Percentiles rank a stretch among this genome's conserved stretches.
Evolutionary conservation across 257 asterid species (phyloP).

Genomic region (Verbascum thapsus): DNA sequence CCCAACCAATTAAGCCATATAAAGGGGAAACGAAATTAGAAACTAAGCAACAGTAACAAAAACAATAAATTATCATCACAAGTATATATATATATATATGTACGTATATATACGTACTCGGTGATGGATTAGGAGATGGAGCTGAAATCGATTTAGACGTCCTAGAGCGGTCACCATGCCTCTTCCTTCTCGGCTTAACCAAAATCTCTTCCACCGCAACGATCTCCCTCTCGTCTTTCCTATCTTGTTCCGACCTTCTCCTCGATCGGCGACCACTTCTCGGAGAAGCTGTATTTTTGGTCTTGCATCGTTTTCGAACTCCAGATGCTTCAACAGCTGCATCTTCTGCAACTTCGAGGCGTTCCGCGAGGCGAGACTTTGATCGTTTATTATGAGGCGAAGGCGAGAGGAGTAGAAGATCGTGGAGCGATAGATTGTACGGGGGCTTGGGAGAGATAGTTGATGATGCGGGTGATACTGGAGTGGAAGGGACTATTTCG

Average conservation of each 20-base stretch:
- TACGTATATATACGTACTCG: too few relatives aligned
- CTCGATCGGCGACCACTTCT: slow-evolving; percentile 60
- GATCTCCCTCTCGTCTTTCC: slow-evolving; percentile 66
- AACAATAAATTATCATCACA: neutral
- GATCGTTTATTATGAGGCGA: slow-evolving; percentile 60
- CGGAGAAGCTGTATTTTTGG: slow-evolving; percentile 43
- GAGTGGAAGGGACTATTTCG: slow-evolving; percentile 68
- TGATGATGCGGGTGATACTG: slow-evolving; percentile 58
- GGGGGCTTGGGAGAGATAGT: slow-evolving; percentile 56
- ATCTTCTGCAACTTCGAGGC: slow-evolving; percentile 53
- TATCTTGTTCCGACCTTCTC: slow-evolving; percentile 63
- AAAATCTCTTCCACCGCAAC: slow-evolving; percentile 55
- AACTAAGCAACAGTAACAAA: slow-evolving; percentile 2
- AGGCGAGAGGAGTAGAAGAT: slow-evolving; percentile 69
- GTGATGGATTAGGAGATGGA: slow-evolving; percentile 41
- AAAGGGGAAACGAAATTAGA: neutral
- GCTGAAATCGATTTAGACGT: slow-evolving; percentile 53
- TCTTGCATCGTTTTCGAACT: slow-evolving; percentile 52
- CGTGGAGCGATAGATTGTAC: slow-evolving; percentile 53
- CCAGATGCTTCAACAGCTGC: slow-evolving; percentile 53
- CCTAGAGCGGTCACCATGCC: slow-evolving; percentile 51
- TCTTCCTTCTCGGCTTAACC: slow-evolving; percentile 68
- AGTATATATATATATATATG: neutral
- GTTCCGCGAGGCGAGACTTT: slow-evolving; percentile 49
- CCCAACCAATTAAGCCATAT: slow-evolving; percentile 3